Evolutionary conservation across 75 land plant genomes (phyloP).

Genomic region (Gnetum montanum): DNA sequence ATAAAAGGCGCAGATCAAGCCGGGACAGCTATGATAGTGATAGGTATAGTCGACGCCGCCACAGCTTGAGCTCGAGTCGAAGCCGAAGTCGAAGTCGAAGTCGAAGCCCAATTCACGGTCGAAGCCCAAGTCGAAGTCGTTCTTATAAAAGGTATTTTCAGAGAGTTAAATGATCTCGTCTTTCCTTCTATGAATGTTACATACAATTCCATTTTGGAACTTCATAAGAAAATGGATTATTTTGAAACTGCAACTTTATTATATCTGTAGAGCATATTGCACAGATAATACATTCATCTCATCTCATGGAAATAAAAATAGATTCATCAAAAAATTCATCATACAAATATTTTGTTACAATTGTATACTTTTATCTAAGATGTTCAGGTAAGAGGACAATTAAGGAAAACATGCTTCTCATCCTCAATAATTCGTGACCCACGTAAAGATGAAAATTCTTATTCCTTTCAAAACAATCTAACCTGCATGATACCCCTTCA

Average conservation of each 20-base stretch:
- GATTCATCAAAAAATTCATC: too few relatives aligned
- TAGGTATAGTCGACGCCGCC: neutral
- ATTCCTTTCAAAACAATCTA: neutral
- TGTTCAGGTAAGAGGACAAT: too few relatives aligned
- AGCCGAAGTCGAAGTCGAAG: conserved; percentile 6
- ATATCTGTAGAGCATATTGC: too few relatives aligned
- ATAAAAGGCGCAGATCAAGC: conserved; percentile 5
- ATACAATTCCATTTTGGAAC: neutral
- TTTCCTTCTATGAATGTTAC: neutral
- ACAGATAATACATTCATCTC: too few relatives aligned
- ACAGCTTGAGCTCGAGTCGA: neutral
- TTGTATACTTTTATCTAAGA: too few relatives aligned
- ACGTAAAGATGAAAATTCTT: too few relatives aligned
- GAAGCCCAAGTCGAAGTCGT: neutral
- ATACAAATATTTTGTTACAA: too few relatives aligned
- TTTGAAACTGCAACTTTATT: too few relatives aligned
- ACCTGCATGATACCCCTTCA: neutral
- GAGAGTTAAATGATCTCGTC: neutral
- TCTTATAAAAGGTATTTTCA: conserved; percentile 2
- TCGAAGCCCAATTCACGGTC: neutral
- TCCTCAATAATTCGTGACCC: too few relatives aligned
- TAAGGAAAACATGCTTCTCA: too few relatives aligned
- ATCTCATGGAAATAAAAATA: too few relatives aligned
- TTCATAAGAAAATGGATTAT: too few relatives aligned
- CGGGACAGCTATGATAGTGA: conserved; percentile 6